Evolutionary conservation across 805 yeast genomes (phyloP), one percentile per base, ranked within the genome.

Genomic region (Zygosaccharomyces kombuchaensis): DNA sequence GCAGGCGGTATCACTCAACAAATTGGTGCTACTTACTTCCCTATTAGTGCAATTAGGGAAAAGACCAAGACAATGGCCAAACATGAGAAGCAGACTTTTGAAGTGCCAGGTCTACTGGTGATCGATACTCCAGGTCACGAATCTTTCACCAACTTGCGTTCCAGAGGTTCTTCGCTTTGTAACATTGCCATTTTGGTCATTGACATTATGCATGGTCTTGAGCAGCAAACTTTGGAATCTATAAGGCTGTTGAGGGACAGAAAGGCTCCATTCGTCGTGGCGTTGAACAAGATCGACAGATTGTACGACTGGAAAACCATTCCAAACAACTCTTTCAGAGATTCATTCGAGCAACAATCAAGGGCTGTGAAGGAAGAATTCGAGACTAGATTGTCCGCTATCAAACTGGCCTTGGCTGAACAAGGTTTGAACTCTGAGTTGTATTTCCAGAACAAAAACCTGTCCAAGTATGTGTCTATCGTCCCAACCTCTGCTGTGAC

Each of bases 1-100:
- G 99, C 99, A 45, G 99, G 99, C 75, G 99, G 99, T 75, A 93
- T 93, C 68, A 93, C 99, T 54, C 99, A 93, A 78, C 99, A 93
- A 73, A 93, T 93, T 65, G 99, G 99, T 80, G 99, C 99, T 46
- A 93, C 99, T 17, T 93, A 93, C 68, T 93, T 93, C 87, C 99
- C 99, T 51, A 89, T 93, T 56, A 95, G 85, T 25, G 89, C 97
- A 35, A 87, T 93, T 61, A 82, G 83, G 68, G 81, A 81, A 63
- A 93, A 93, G 73, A 93, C 98, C 22, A 84, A 81, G 37, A 95
- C 85, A 41, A 91, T 93, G 97, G 80, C 86, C 46, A 75, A 81
- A 53, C 85, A 81, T 65, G 96, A 87, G 67, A 85, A 86, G 63
- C 82, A 82, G 65, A 75, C 84, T 17, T 91, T 83, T 67, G 96